Evolutionary conservation across 352 stramenopile genomes (phyloP).

Genomic region (Aphanomyces astaci): DNA sequence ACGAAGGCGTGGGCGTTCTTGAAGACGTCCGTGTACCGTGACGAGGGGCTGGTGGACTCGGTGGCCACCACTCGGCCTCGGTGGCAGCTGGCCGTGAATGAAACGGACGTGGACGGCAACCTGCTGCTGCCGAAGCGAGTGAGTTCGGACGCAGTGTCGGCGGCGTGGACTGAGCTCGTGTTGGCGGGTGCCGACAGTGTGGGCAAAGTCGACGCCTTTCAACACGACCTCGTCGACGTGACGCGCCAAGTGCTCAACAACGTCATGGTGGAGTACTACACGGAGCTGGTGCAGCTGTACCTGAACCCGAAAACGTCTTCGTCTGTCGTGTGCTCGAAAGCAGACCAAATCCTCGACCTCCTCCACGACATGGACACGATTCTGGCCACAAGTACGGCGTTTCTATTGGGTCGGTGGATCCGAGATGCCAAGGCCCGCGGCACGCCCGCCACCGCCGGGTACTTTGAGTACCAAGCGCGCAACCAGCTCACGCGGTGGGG

Average conservation of each 20-base stretch:
- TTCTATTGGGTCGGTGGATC: conserved; percentile 68
- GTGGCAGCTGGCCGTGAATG: conserved; percentile 51
- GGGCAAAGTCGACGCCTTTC: conserved; percentile 39
- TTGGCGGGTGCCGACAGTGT: conserved; percentile 30
- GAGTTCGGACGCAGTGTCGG: conserved; percentile 41
- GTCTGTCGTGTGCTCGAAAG: conserved; percentile 35
- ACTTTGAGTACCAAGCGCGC: conserved; percentile 76
- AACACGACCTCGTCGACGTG: conserved; percentile 67
- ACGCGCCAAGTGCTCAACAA: conserved; percentile 66
- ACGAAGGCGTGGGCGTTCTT: conserved; percentile 49
- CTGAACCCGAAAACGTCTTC: conserved; percentile 28
- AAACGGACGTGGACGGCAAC: background rate
- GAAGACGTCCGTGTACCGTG: conserved; percentile 58
- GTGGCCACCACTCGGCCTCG: conserved; percentile 56
- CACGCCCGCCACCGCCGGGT: conserved; percentile 27
- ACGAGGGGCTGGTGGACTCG: conserved; percentile 49
- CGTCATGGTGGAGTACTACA: conserved; percentile 22
- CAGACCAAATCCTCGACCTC: conserved; percentile 38
- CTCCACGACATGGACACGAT: conserved; percentile 56
- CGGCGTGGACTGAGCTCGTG: conserved; percentile 52
- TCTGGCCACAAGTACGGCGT: conserved; percentile 54
- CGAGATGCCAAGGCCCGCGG: conserved; percentile 42
- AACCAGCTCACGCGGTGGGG: conserved; percentile 74
- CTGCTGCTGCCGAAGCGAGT: conserved; percentile 35
- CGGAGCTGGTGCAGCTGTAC: conserved; percentile 48